Percentiles rank a stretch among this genome's conserved stretches.
These are phyloP conservation scores for Backusella mclennaniae DNA, from an alignment of 192 early-diverging fungal species.

Conservation along the genomic window DNA sequence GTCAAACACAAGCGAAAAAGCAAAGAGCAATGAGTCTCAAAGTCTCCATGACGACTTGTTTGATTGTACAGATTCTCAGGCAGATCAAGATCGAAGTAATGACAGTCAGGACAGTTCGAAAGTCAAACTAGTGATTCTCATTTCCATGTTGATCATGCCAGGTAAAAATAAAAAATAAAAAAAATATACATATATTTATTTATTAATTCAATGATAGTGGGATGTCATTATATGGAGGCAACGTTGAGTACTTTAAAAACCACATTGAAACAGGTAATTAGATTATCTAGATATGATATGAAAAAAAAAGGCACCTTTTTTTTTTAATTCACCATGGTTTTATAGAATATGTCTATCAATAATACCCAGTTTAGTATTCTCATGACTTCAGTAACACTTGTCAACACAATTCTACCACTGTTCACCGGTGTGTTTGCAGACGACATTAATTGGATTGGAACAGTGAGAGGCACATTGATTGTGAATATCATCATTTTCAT, in stretches of 20 bases:
- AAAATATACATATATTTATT: background rate
- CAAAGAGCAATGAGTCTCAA: background rate
- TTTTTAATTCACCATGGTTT: background rate
- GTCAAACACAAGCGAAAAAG: background rate
- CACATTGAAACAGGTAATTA: slow-evolving; percentile 12
- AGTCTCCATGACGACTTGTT: background rate
- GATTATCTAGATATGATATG: background rate
- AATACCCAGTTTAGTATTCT: slow-evolving; percentile 61
- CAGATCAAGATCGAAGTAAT: background rate
- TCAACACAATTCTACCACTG: slow-evolving; percentile 57
- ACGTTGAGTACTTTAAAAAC: slow-evolving; percentile 26
- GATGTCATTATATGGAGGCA: slow-evolving; percentile 20
- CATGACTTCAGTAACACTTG: slow-evolving; percentile 55
- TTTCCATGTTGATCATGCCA: slow-evolving; percentile 20
- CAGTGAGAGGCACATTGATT: slow-evolving; percentile 47
- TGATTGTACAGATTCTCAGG: background rate
- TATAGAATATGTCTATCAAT: slow-evolving; percentile 55
- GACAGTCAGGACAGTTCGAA: background rate
- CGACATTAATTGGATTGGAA: slow-evolving; percentile 43
- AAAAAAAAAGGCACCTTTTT: background rate
- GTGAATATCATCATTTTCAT: slow-evolving; percentile 53
- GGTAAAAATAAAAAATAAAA: background rate
- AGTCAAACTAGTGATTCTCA: background rate
- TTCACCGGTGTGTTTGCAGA: slow-evolving; percentile 58
- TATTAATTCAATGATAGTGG: slow-evolving; percentile 1